Evolutionary conservation across 345 rosid genomes (phyloP).

Genomic region (Laguncularia racemosa): DNA sequence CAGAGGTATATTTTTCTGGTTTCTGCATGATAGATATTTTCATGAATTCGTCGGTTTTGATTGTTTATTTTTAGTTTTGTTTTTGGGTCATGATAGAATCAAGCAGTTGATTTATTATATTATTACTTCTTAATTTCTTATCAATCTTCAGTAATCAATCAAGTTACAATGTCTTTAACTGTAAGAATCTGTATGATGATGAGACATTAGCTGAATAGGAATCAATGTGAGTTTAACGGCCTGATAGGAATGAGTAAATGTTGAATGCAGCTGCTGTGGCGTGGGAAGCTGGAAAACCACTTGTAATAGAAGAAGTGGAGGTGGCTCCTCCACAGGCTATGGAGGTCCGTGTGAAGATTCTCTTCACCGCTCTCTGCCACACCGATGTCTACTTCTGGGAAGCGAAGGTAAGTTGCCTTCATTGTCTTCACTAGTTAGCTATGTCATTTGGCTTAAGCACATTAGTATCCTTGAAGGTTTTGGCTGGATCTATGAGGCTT

Average conservation of each 20-base stretch:
- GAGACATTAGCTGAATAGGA: not conserved
- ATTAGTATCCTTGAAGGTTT: not conserved
- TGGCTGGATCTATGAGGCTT: not conserved
- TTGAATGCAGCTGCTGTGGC: conserved; percentile 34
- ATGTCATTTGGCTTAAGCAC: not conserved
- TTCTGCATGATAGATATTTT: too few relatives aligned
- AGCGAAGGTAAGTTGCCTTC: conserved; percentile 24
- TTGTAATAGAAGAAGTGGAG: conserved; percentile 43
- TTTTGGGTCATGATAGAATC: too few relatives aligned
- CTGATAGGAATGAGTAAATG: not conserved
- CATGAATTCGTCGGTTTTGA: too few relatives aligned
- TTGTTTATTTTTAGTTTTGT: too few relatives aligned
- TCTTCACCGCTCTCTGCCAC: conserved; percentile 34
- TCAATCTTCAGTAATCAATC: too few relatives aligned
- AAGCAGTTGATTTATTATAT: too few relatives aligned
- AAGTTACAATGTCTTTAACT: not conserved
- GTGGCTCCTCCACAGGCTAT: conserved; percentile 43
- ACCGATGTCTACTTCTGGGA: conserved; percentile 51
- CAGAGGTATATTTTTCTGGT: conserved; percentile 16
- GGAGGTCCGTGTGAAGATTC: conserved; percentile 36
- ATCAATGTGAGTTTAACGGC: not conserved
- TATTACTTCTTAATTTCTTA: too few relatives aligned
- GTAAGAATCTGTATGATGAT: conserved; percentile 1
- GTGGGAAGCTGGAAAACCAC: conserved; percentile 56
- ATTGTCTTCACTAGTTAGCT: not conserved